A percentile compares a stretch with the other conserved stretches of the same genome.
phyloP scores from a whole-genome alignment of 2,329 filamentous ascomycete species.

The Periconia digitata region DNA sequence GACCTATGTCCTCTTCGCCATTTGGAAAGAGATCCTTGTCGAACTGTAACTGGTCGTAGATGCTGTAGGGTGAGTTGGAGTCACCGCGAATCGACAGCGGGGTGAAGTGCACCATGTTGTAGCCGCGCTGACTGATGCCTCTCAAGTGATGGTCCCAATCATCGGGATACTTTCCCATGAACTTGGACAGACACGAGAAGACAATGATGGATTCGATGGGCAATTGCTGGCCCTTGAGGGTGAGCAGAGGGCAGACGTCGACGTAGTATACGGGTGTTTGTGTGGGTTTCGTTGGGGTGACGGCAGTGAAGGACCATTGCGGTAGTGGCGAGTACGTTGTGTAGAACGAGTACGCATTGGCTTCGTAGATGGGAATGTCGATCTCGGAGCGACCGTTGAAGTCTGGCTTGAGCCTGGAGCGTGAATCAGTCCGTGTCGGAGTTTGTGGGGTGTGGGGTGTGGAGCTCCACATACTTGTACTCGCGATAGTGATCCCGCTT shows the following conservation, averaged over 20 bases:
- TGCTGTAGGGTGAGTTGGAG: slow-evolving; percentile 96
- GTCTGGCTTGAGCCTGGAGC: slow-evolving; percentile 74
- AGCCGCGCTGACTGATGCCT: slow-evolving; percentile 86
- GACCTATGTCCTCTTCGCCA: slow-evolving; percentile 78
- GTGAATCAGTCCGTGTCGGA: slow-evolving; percentile 14
- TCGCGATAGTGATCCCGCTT: slow-evolving; percentile 78
- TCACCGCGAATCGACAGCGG: slow-evolving; percentile 84
- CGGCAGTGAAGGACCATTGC: slow-evolving; percentile 65
- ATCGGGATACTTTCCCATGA: slow-evolving; percentile 88
- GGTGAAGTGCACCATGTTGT: slow-evolving; percentile 99
- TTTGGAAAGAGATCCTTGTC: slow-evolving; percentile 79
- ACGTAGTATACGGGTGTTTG: slow-evolving; percentile 84
- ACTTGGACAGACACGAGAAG: slow-evolving; percentile 95
- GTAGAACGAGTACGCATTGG: slow-evolving; percentile 93
- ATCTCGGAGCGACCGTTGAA: slow-evolving; percentile 93
- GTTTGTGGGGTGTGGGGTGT: background rate
- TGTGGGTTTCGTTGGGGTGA: slow-evolving; percentile 57
- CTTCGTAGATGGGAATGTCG: slow-evolving; percentile 77
- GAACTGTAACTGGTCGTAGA: slow-evolving; percentile 89
- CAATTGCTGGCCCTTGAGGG: slow-evolving; percentile 70
- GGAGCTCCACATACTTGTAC: slow-evolving; percentile 69
- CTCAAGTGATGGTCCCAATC: slow-evolving; percentile 89
- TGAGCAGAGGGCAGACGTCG: slow-evolving; percentile 83
- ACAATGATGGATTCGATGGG: slow-evolving; percentile 86
- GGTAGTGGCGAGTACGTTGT: slow-evolving; percentile 89